Conservation (phyloP, 495 filamentous ascomycete genomes). For the Trichocladium uniseriatum region DNA sequence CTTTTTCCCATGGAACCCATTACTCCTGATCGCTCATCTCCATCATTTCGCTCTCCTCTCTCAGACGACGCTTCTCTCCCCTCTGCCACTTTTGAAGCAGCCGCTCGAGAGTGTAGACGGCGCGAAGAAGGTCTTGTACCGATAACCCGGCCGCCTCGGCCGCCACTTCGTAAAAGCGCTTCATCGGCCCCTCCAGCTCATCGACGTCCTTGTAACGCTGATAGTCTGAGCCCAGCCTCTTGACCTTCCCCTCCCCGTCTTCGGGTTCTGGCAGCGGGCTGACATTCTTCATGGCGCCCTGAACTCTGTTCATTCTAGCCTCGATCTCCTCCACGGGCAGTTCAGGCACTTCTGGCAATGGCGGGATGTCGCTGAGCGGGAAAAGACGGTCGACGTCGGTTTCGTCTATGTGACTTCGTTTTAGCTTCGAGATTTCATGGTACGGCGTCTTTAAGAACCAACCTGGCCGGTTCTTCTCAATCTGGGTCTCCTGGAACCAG, state of each 20-base stretch:
- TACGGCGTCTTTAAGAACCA: slow-evolving; percentile 3
- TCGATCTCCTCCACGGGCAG: slow-evolving; percentile 19
- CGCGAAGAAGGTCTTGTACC: slow-evolving; percentile 16
- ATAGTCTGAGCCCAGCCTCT: slow-evolving; percentile 15
- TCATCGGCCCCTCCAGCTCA: slow-evolving; percentile 17
- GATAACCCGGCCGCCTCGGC: slow-evolving; percentile 17
- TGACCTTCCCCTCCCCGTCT: neutral
- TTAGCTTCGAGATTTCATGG: neutral
- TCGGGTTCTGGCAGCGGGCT: neutral
- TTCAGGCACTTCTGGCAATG: slow-evolving; percentile 20
- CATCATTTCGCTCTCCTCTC: neutral
- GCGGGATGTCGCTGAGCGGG: slow-evolving; percentile 24
- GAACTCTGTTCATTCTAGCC: slow-evolving; percentile 18
- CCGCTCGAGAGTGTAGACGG: slow-evolving; percentile 19
- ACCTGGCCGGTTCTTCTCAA: slow-evolving; percentile 40
- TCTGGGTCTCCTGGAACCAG: slow-evolving; percentile 75
- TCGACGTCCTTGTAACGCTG: slow-evolving; percentile 8
- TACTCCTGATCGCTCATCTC: neutral
- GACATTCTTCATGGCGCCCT: slow-evolving; percentile 12
- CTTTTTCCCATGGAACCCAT: no score
- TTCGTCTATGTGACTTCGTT: slow-evolving; percentile 13
- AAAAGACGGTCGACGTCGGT: slow-evolving; percentile 41
- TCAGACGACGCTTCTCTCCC: slow-evolving; percentile 11
- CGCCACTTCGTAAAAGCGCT: slow-evolving; percentile 20
- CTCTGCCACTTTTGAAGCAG: slow-evolving; percentile 13